A percentile compares a stretch with the other conserved stretches of the same genome.
phyloP scores from a whole-genome alignment of 1,139 yeast genomes.

The Debaryomycetaceae sp. region DNA sequence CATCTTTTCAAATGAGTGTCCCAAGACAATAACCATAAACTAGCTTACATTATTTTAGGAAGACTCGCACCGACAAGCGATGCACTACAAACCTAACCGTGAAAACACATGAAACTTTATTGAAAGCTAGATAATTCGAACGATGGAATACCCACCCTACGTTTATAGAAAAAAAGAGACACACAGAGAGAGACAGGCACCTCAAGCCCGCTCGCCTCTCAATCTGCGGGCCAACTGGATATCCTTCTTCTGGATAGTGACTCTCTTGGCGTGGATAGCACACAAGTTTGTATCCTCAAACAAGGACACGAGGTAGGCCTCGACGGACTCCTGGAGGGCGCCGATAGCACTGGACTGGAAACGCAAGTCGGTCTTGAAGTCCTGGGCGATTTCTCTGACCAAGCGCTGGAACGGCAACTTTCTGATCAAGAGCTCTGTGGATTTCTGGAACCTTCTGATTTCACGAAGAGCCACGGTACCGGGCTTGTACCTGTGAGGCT shows the following conservation, averaged over 20 bases:
- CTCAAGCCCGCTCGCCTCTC: constrained; percentile 40
- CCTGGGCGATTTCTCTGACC: constrained; percentile 41
- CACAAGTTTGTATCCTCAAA: constrained; percentile 44
- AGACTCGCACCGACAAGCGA: no score
- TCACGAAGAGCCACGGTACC: constrained; percentile 48
- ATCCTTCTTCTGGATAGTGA: constrained; percentile 43
- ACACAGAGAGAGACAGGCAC: no score
- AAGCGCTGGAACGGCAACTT: constrained; percentile 41
- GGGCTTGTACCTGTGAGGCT: constrained; percentile 46
- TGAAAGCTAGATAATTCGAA: no score
- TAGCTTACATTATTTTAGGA: no score
- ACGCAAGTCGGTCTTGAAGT: constrained; percentile 41
- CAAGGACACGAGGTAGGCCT: constrained; percentile 41
- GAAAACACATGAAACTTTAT: no score
- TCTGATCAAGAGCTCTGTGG: constrained; percentile 41
- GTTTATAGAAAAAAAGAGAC: no score
- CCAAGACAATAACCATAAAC: no score
- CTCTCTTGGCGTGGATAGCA: constrained; percentile 46
- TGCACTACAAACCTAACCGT: no score
- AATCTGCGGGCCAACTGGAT: constrained; percentile 45
- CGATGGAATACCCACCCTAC: no score
- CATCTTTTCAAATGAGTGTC: no score
- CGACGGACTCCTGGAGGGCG: constrained; percentile 44
- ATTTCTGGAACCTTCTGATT: constrained; percentile 44
- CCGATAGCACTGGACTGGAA: constrained; percentile 43